Conservation (phyloP, 192 early-diverging fungal genomes). For the Tieghemiomyces parasiticus region DNA sequence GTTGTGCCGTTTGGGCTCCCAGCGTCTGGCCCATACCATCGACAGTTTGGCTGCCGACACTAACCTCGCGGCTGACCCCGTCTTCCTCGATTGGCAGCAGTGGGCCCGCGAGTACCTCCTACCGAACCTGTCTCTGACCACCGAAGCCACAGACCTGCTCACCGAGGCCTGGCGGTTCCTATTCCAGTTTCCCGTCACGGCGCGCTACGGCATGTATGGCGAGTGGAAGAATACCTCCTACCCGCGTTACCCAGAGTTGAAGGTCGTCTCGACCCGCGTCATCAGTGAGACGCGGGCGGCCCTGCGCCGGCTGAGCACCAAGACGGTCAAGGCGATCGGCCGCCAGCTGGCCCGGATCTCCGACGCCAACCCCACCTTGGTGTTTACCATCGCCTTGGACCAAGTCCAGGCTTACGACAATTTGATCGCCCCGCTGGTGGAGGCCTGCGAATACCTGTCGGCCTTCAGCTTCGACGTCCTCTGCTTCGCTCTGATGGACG, state of each 20-base stretch:
- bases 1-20: conserved; percentile 26
- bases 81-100: conserved; percentile 6
- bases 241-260: conserved; percentile 34
- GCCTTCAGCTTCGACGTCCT: conserved; percentile 62
- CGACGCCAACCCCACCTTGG: conserved; percentile 59
- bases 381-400: conserved; percentile 49
- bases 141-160: conserved; percentile 46
- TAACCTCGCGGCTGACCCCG: not conserved
- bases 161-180: conserved; percentile 51
- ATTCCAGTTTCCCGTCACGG: conserved; percentile 35
- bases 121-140: conserved; percentile 43
- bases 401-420: conserved; percentile 62
- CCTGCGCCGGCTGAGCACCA: conserved; percentile 55
- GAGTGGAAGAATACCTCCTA: conserved; percentile 58
- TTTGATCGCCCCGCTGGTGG: conserved; percentile 53
- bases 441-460: conserved; percentile 58
- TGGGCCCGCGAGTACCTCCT: conserved; percentile 30
- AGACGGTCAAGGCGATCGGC: conserved; percentile 55
- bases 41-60: too few species aligned
- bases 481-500: conserved; percentile 47
- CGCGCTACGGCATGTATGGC: conserved; percentile 55
- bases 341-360: conserved; percentile 53
- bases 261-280: conserved; percentile 25
- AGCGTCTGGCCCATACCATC: conserved; percentile 19
- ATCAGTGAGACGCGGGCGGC: conserved; percentile 38